Conservation (phyloP, 2,329 filamentous ascomycete species). For the Verticillium alfalfae region DNA sequence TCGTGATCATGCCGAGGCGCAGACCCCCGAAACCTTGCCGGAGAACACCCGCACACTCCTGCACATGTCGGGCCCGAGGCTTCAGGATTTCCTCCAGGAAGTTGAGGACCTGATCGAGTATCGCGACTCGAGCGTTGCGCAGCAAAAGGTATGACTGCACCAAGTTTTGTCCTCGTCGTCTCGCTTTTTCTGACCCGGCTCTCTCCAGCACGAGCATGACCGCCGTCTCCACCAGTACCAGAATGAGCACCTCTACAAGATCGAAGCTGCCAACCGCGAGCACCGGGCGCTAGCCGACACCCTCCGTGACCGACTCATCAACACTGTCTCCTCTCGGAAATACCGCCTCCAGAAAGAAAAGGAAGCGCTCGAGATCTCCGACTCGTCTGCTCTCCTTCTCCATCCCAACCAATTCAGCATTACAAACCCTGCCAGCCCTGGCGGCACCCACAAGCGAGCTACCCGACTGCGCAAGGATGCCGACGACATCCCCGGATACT, state of each 20-base stretch:
- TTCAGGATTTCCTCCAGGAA: conserved; percentile 77
- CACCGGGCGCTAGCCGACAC: conserved; percentile 54
- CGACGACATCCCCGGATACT: conserved; percentile 50
- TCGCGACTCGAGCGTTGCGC: conserved; percentile 75
- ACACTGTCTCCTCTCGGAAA: conserved; percentile 60
- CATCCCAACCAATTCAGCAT: conserved; percentile 66
- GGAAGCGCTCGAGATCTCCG: conserved; percentile 62
- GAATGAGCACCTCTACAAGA: conserved; percentile 55
- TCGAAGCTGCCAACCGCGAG: conserved; percentile 58
- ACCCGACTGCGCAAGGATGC: conserved; percentile 56
- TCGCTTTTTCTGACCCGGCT: background rate
- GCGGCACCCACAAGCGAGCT: conserved; percentile 58
- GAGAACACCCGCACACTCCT: conserved; percentile 51
- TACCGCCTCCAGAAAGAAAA: conserved; percentile 60
- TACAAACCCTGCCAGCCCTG: conserved; percentile 58
- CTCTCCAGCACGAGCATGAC: conserved; percentile 53
- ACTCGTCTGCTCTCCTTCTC: conserved; percentile 58
- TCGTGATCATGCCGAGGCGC: conserved; percentile 44
- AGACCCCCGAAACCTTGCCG: conserved; percentile 28
- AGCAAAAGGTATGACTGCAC: conserved; percentile 63
- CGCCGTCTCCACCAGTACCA: conserved; percentile 55
- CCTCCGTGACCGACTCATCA: conserved; percentile 59
- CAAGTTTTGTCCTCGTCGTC: background rate
- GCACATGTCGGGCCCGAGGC: conserved; percentile 76
- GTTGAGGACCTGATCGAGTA: conserved; percentile 86